Base-by-base conservation (phyloP, 2,329 filamentous ascomycete genomes). In the Sporothrix pseudoabietina region DNA sequence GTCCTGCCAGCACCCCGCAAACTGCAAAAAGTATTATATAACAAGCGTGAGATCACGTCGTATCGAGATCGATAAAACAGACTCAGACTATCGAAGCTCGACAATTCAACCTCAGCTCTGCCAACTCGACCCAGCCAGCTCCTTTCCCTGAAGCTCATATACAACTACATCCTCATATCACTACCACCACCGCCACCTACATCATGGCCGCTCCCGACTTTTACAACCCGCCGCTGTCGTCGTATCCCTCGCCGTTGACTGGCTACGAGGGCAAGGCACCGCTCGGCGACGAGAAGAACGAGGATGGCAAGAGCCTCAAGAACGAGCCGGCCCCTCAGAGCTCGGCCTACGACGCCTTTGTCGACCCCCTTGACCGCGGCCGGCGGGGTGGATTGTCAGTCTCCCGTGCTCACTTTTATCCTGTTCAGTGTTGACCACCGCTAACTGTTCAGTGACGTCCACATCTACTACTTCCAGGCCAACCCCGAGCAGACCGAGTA, bases 381-480 rank as follows among this genome's bases (percentile, higher is more conserved):
- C 80, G 79, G 1, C 86, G 89, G 6, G 92, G 92, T 52, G 94
- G 90, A 12, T 97, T 97, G 88, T 90, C 75, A 80, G 86, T 83
- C 5, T 22, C 59, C 14, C 7, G 8, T 26, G n/a, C 5, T 26
- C 19, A 32, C 32, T 52, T 26, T 35, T n/a, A 44, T 4, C 39
- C n/a, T 32, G 22, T 26, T 26, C 26, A 26, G 26, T 1, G 26
- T 61, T 16, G 16, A 49, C 52, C 26, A 7, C n/a, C n/a, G 12
- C 69, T 71, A n/a, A 66, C 70, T 3, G 8, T 7, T 3, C 71
- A 90, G 87, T 76, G 94, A 97, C 79, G 82, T 97, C 19, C 94
- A 97, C 81, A 90, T 97, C 77, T 97, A 97, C 82, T 93, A 94
- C 81, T 88, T 90, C 76, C 88, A 90, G 78, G 85, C 83, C 61